Evolutionary conservation across 2,329 filamentous ascomycete genomes (phyloP).

Genomic region (Drechslerella coelobrocha): DNA sequence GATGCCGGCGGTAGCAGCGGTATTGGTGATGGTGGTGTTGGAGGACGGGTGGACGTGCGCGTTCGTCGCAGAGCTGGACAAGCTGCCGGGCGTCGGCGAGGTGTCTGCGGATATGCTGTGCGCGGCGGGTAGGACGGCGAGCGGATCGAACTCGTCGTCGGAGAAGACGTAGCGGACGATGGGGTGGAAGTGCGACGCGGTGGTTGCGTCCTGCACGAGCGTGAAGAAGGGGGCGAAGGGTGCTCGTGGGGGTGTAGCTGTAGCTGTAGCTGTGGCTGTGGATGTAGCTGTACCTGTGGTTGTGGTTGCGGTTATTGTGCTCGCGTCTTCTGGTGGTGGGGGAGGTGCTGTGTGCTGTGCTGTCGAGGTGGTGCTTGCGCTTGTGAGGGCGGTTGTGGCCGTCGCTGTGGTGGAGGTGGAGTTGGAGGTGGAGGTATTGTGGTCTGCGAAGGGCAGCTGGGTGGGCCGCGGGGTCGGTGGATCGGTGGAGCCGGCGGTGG

Average conservation of each 20-base stretch:
- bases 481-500: slow-evolving; percentile 34
- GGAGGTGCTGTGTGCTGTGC: no score
- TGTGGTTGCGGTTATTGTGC: neutral
- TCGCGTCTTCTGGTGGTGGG: no score
- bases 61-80: slow-evolving; percentile 26
- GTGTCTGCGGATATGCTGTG: no score
- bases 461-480: slow-evolving; percentile 41
- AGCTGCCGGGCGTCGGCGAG: slow-evolving; percentile 22
- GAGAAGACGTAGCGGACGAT: slow-evolving; percentile 89
- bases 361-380: neutral
- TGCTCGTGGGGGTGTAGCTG: slow-evolving; percentile 8
- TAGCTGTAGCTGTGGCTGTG: slow-evolving; percentile 7
- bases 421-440: neutral
- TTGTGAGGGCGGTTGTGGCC: slow-evolving; percentile 11
- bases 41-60: slow-evolving; percentile 2
- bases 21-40: slow-evolving; percentile 4
- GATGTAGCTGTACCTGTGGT: slow-evolving; percentile 11
- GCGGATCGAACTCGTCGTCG: slow-evolving; percentile 73
- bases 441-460: slow-evolving; percentile 36
- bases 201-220: slow-evolving; percentile 77
- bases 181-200: slow-evolving; percentile 78
- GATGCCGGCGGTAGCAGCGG: no score
- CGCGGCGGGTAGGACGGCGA: slow-evolving; percentile 39
- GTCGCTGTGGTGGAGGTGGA: neutral
- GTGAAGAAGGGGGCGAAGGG: slow-evolving; percentile 82